Base-by-base conservation (phyloP, 371 early-diverging fungal genomes). In the Mucor velutinosus region DNA sequence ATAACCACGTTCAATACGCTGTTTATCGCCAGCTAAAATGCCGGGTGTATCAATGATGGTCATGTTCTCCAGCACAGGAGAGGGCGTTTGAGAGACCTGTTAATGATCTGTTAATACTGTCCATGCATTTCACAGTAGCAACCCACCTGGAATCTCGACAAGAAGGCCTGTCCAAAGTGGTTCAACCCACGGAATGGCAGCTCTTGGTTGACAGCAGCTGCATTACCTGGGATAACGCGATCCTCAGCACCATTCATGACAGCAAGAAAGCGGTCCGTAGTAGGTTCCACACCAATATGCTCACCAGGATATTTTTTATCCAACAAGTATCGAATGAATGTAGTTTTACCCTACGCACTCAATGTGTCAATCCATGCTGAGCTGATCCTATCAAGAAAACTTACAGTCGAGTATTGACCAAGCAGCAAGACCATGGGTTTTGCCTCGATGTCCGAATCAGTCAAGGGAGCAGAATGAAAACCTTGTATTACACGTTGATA, bases 41-140 rank as follows among this genome's bases (percentile, higher is more conserved):
- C 96, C 96, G 0, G 96, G 96, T 7, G 94, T 93, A 75, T 95
- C 96, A 60, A 95, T 88, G 37, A 95, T 76, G 19, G 93, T 92
- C 86, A 95, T 84, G 64, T 92, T 90, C 58, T 92, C 87, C 45
- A 95, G 77, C 29, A 92, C 75, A 2, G 94, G 84, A 11, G 88
- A 87, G 66, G 83, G 80, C 35, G 90, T 80, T 76, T 93, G 90
- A 0, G 95, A 92, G 21, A 95, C 88, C 84, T 88, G 37, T 51
- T 8, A 7, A 12, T 51, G 51, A 21, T 23, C 11, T 23, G 12
- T 23, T 11, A 23, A 8, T 37, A 0, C 14, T 37, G 14, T 7
- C 14, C 14, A 8, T 51, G 21, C 25, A 8, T 21, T 23, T 49
- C 19, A 7, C 21, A 17, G 10, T 4, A 21, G 19, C 27, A 55